Evolutionary conservation across 83 land plant species (phyloP).

Genomic region (Diphasiastrum complanatum): DNA sequence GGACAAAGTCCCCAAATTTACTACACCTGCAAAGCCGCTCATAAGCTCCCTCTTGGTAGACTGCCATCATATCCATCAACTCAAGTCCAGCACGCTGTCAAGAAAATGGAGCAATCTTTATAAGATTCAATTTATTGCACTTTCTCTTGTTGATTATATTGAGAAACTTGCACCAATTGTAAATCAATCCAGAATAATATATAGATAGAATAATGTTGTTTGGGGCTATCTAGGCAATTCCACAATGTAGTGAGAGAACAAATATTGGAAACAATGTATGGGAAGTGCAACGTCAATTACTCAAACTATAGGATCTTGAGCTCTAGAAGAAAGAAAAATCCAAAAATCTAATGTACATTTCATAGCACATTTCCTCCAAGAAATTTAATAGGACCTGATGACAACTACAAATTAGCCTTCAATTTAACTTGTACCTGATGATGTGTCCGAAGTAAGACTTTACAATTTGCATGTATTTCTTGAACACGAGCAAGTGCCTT

Average conservation of each 20-base stretch:
- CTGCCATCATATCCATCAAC: conserved; percentile 99
- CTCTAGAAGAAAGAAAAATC: too few relatives aligned
- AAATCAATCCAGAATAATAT: too few relatives aligned
- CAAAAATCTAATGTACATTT: too few relatives aligned
- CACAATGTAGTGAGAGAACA: too few relatives aligned
- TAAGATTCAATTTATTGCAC: not conserved
- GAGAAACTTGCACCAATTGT: too few relatives aligned
- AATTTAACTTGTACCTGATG: conserved; percentile 52
- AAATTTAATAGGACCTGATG: not conserved
- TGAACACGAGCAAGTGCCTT: conserved; percentile 93
- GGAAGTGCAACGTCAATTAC: too few relatives aligned
- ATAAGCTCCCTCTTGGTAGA: conserved; percentile 97
- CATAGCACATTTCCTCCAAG: too few relatives aligned
- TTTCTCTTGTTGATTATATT: too few relatives aligned
- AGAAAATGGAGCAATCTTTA: not conserved
- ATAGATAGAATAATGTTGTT: too few relatives aligned
- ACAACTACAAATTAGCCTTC: not conserved
- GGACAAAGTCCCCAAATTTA: not conserved
- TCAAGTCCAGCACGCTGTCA: conserved; percentile 97
- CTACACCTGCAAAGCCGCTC: conserved; percentile 91
- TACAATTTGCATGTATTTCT: conserved; percentile 96
- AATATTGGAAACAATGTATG: too few relatives aligned
- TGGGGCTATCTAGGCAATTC: too few relatives aligned
- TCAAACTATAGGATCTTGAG: too few relatives aligned
- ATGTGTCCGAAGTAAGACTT: conserved; percentile 85